phyloP scores from a whole-genome alignment of 257 asterid species.

The Fraxinus excelsior region DNA sequence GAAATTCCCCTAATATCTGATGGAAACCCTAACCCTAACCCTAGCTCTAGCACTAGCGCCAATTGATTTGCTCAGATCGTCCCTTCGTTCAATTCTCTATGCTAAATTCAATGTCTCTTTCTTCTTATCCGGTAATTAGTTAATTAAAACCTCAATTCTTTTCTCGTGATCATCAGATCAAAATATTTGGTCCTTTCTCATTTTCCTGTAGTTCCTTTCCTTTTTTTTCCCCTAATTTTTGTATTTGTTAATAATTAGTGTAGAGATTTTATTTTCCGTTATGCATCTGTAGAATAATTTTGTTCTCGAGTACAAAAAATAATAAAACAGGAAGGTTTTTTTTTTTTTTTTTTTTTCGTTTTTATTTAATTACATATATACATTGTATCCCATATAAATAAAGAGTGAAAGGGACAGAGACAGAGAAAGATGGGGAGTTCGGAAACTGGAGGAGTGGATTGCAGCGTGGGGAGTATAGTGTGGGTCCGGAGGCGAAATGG shows the following conservation, averaged over 20 bases:
- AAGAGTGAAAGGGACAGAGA: slow-evolving; percentile 10
- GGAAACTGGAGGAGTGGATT: slow-evolving; percentile 68
- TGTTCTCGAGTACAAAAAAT: slow-evolving; percentile 19
- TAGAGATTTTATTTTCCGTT: slow-evolving; percentile 13
- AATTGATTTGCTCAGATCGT: slow-evolving; percentile 39
- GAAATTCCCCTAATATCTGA: slow-evolving; percentile 52
- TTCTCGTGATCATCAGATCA: slow-evolving; percentile 28
- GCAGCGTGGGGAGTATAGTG: slow-evolving; percentile 93
- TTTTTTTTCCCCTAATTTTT: slow-evolving; percentile 26
- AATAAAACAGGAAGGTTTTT: slow-evolving; percentile 24
- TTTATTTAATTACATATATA: slow-evolving; percentile 25
- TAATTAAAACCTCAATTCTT: slow-evolving; percentile 33
- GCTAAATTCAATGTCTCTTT: slow-evolving; percentile 31
- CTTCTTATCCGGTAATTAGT: slow-evolving; percentile 55
- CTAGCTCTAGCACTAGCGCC: slow-evolving; percentile 65
- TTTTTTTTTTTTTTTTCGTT: slow-evolving; percentile 27
- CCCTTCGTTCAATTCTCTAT: slow-evolving; percentile 20
- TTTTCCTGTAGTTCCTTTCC: slow-evolving; percentile 30
- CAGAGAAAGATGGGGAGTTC: slow-evolving; percentile 67
- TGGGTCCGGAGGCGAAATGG: slow-evolving; percentile 99
- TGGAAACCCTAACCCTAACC: slow-evolving; percentile 54
- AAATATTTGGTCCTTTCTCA: slow-evolving; percentile 25
- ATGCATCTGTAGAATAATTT: slow-evolving; percentile 17
- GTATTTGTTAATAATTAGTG: slow-evolving; percentile 19
- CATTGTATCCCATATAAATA: slow-evolving; percentile 32